Evolutionary conservation across 495 filamentous ascomycete species (phyloP), one percentile per base, ranked within the genome.

Genomic region (Aspergillus mulundensis): DNA sequence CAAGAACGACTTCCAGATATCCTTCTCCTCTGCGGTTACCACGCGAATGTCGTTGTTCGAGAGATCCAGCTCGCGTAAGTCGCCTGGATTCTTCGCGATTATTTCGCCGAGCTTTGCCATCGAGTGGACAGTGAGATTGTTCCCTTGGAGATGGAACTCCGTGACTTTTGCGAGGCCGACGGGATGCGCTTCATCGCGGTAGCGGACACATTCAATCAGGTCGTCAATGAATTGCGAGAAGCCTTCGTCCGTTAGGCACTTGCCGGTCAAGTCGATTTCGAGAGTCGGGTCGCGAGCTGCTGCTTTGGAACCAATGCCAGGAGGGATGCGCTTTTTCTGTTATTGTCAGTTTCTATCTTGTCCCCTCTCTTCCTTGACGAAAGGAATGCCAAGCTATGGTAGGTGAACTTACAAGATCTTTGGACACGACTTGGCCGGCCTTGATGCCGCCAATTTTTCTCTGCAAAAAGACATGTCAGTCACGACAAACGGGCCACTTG

Each of bases 241-340:
- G 15, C 76, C 78, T 11, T 73, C 66, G 51, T 78, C 76, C 5
- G 69, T 72, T 10, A 82, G 60, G 12, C 62, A 45, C 63, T 73
- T 81, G 21, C 66, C 68, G 15, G 72, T 65, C 18, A 78, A 50
- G 47, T 78, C 74, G 28, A 82, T 68, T 42, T 82, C 79, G n/a
- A 80, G 51, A 20, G 62, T 40, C 12, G 75, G 71, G 46, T 76
- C 75, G 50, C 69, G 61, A 34, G 64, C 57, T 10, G 69, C 64
- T n/a, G 68, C 61, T 56, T 61, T 73, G 36, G 67, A 66, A 36
- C 61, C 61, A n/a, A 55, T 38, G 3, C 61, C 64, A n/a, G 65
- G 64, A 1, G 71, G 66, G 40, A 73, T 70, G n/a, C 72, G 64
- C 49, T 75, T 77, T 54, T 59, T 67, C 74, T 77, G 38, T 20